Percentiles rank a stretch among this genome's conserved stretches.
These are phyloP conservation scores for Xylaria multiplex DNA, from an alignment of 2,329 filamentous ascomycete species.

Conservation along the genomic window DNA sequence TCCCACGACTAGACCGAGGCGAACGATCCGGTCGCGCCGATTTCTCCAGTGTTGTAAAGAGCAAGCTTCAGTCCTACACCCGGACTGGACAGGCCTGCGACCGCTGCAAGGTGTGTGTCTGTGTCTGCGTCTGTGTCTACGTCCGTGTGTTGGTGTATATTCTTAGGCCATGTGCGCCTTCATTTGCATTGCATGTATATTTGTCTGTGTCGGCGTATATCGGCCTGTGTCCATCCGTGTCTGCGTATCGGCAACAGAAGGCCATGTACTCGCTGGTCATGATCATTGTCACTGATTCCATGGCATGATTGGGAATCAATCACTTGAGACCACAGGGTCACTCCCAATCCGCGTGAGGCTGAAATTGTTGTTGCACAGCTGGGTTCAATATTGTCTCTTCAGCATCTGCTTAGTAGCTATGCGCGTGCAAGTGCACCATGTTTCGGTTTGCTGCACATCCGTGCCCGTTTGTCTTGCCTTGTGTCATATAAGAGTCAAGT, in stretches of 20 bases:
- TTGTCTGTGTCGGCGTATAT: neutral
- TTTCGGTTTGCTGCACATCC: slow-evolving; percentile 25
- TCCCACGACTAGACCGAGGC: slow-evolving; percentile 59
- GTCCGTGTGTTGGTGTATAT: slow-evolving; percentile 6
- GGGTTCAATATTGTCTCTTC: slow-evolving; percentile 7
- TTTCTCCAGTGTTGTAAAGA: slow-evolving; percentile 67
- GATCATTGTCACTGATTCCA: neutral
- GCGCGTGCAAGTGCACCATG: slow-evolving; percentile 32
- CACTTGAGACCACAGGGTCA: slow-evolving; percentile 11
- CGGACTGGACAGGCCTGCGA: slow-evolving; percentile 88
- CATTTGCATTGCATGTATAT: slow-evolving; percentile 1
- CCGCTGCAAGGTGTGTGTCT: slow-evolving; percentile 76
- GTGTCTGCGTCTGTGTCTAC: neutral
- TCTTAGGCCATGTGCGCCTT: neutral
- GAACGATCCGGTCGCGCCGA: slow-evolving; percentile 54
- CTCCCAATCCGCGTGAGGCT: slow-evolving; percentile 11
- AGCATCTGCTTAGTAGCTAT: slow-evolving; percentile 7
- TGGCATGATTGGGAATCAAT: neutral
- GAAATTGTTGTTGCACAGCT: slow-evolving; percentile 18
- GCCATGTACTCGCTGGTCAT: slow-evolving; percentile 10
- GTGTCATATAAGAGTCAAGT: slow-evolving; percentile 17
- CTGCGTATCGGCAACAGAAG: neutral
- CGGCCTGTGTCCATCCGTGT: neutral
- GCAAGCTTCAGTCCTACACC: slow-evolving; percentile 64
- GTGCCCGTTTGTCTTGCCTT: slow-evolving; percentile 15